These are phyloP conservation scores for Plasmopara halstedii DNA, from an alignment of 352 stramenopile species.

Conservation along the genomic window DNA sequence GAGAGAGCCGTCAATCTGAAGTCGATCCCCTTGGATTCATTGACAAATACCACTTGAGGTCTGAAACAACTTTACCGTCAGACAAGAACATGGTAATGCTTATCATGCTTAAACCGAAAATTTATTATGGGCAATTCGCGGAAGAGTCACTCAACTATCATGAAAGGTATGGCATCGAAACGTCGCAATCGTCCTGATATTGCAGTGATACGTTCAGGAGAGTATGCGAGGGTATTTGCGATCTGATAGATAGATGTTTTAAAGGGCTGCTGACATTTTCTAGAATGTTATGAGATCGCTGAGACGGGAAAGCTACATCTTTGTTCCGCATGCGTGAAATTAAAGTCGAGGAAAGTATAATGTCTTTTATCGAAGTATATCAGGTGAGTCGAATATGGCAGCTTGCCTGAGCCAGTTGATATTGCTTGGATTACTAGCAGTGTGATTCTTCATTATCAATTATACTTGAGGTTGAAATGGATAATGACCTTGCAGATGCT, in stretches of 20 bases:
- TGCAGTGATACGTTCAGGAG: background rate
- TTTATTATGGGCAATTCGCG: background rate
- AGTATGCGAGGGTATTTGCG: background rate
- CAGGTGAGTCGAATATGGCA: background rate
- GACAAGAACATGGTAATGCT: background rate
- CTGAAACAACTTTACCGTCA: background rate
- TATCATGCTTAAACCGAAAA: background rate
- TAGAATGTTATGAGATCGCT: background rate
- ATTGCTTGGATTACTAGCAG: background rate
- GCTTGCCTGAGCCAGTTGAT: background rate
- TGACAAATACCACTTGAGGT: background rate
- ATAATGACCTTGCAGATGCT: background rate
- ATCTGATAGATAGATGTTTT: background rate
- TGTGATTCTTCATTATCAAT: background rate
- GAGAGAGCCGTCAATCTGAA: background rate
- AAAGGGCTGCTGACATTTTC: background rate
- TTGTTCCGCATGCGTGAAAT: background rate
- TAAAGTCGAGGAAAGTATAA: background rate
- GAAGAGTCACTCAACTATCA: background rate
- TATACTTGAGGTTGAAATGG: background rate
- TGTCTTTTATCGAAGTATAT: background rate
- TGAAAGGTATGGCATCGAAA: background rate
- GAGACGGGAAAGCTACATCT: background rate
- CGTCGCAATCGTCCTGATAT: background rate
- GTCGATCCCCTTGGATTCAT: background rate